phyloP scores from a whole-genome alignment of 306 rosid genomes.

The Corylus americana region DNA sequence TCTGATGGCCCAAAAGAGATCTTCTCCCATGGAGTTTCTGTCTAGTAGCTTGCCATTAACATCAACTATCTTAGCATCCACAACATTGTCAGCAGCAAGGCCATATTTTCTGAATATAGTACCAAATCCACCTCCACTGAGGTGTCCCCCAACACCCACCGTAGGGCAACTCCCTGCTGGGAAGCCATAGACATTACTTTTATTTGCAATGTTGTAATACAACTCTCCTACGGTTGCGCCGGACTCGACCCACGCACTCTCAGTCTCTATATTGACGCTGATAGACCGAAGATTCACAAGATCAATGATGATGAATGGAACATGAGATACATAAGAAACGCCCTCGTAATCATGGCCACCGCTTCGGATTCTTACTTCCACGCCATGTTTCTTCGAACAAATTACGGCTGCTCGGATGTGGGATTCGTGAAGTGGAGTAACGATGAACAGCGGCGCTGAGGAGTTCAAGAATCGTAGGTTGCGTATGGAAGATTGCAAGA shows the following conservation, averaged over 20 bases:
- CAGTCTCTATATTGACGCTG: background rate
- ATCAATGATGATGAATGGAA: constrained; percentile 7
- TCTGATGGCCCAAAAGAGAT: constrained; percentile 13
- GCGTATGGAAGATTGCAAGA: background rate
- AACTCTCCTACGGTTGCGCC: background rate
- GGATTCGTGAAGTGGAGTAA: background rate
- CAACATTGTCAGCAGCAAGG: constrained; percentile 1
- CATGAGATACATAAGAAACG: constrained; percentile 1
- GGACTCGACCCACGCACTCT: background rate
- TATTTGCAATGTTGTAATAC: background rate
- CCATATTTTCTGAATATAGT: constrained; percentile 9
- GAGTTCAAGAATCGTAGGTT: background rate
- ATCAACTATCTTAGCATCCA: constrained; percentile 11
- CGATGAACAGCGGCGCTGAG: background rate
- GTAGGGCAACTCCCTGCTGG: constrained; percentile 7
- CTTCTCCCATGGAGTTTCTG: constrained; percentile 12
- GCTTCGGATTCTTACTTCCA: background rate
- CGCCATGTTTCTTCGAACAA: background rate
- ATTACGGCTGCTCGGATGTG: background rate
- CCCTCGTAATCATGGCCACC: constrained; percentile 13
- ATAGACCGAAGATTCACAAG: background rate
- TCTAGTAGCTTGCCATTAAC: background rate
- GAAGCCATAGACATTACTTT: background rate
- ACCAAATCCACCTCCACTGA: constrained; percentile 4
- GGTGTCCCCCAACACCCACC: background rate